Base-by-base conservation (phyloP, 306 rosid species). In the Cicer judaicum region DNA sequence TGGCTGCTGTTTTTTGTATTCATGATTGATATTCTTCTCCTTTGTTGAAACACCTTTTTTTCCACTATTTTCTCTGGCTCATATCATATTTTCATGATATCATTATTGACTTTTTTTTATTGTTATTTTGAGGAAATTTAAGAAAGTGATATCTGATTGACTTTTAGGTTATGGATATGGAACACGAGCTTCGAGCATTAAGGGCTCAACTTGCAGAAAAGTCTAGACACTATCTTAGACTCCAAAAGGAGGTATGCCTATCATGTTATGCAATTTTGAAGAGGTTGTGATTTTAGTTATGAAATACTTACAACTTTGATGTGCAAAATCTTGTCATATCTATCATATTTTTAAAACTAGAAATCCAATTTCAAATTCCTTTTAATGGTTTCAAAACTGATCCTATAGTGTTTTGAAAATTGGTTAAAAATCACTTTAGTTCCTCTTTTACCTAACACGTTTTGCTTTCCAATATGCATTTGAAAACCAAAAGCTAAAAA, bases 101-200 rank as follows among this genome's bases (percentile, higher is more conserved):
- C 3, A 24, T 24, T 24, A 24, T 74, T 29, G 57, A 61, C 40
- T 9, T 24, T 60, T 60, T 43, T 59, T 75, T 11, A 21, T 47
- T 62, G 60, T 55, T 61, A 62, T 80, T 77, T 73, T 38, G 16
- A 69, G 40, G 42, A 52, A 60, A 60, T 55, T 59, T 21, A 83
- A 63, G 59, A 79, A 54, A 19, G 71, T 52, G 21, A 40, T 24
- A 68, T 52, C 73, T 56, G 64, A 79, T 81, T 52, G 42, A 70
- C 67, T 57, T 87, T 52, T 80, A 90, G 99, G 99, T 92, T 70
- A 92, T 94, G 99, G 99, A 92, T 88, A 94, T 94, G 99, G 99
- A 92, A 75, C 97, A 85, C 39, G 97, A 94, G 75, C 99, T 94
- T 86, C 87, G 75, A 54, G 99, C 99, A 71, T 83, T 92, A 88